phyloP scores from a whole-genome alignment of 176 grass and related monocot species.

The Elaeis guineensis region DNA sequence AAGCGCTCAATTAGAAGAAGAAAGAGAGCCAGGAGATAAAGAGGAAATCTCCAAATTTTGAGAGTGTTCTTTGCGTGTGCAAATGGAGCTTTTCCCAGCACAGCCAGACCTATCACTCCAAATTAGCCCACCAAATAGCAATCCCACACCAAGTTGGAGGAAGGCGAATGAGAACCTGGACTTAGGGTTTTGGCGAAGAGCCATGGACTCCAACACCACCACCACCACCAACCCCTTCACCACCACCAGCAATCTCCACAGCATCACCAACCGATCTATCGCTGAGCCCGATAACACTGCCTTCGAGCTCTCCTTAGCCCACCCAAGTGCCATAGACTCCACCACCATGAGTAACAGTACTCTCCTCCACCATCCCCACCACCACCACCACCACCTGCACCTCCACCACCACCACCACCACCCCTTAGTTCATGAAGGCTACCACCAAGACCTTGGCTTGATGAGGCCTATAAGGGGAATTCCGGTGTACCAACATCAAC shows the following conservation, averaged over 20 bases:
- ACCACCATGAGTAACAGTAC: not conserved
- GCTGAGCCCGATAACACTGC: not conserved
- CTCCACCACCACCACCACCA: not conserved
- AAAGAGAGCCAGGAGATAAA: not conserved
- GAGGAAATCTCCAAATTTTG: not conserved
- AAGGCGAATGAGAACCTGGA: not conserved
- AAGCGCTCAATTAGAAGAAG: too few relatives aligned
- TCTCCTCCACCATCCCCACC: not conserved
- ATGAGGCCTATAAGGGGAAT: conserved; percentile 14
- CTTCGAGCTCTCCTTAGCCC: conserved; percentile 7
- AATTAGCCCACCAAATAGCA: conserved; percentile 10
- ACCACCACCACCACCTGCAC: not conserved
- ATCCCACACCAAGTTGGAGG: not conserved
- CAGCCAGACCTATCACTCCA: conserved; percentile 15
- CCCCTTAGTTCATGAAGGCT: too few relatives aligned
- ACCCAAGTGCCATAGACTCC: too few relatives aligned
- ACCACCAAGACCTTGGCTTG: too few relatives aligned
- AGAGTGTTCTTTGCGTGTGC: too few relatives aligned
- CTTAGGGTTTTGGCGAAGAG: conserved; percentile 8
- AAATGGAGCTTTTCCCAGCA: conserved; percentile 9
- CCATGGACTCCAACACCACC: not conserved
- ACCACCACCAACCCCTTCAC: not conserved
- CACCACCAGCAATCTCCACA: not conserved
- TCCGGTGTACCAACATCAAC: not conserved
- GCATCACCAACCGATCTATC: not conserved